A percentile compares a stretch with the other conserved stretches of the same genome.
These are phyloP conservation scores for Vararia minispora DNA, from an alignment of 768 basidiomycete species.

Conservation along the genomic window DNA sequence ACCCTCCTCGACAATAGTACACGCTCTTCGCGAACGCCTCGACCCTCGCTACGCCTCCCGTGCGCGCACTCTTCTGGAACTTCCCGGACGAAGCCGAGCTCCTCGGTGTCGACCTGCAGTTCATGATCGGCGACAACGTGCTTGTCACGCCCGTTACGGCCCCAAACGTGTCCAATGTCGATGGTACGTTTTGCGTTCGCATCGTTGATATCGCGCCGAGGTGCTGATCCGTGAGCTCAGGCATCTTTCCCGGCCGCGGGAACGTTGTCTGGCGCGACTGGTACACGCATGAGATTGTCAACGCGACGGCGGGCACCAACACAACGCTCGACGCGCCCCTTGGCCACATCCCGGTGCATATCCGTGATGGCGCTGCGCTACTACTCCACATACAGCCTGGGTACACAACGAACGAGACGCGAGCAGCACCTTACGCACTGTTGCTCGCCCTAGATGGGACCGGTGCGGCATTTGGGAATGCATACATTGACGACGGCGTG, in stretches of 20 bases:
- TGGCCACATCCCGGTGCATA: slow-evolving; percentile 64
- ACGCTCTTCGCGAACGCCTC: slow-evolving; percentile 66
- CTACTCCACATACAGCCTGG: slow-evolving; percentile 51
- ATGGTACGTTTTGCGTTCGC: slow-evolving; percentile 30
- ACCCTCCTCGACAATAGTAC: slow-evolving; percentile 37
- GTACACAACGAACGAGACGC: slow-evolving; percentile 61
- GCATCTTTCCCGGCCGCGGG: slow-evolving; percentile 54
- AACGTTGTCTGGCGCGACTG: slow-evolving; percentile 57
- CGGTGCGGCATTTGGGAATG: slow-evolving; percentile 44
- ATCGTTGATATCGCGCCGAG: background rate
- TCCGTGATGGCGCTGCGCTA: slow-evolving; percentile 58
- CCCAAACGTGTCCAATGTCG: slow-evolving; percentile 57
- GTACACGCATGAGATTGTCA: slow-evolving; percentile 52
- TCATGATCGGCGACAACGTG: slow-evolving; percentile 58
- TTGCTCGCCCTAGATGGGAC: slow-evolving; percentile 41
- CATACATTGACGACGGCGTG: slow-evolving; percentile 64
- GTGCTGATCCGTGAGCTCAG: slow-evolving; percentile 20
- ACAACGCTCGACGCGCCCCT: slow-evolving; percentile 56
- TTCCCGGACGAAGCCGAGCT: slow-evolving; percentile 62
- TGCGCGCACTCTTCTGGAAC: slow-evolving; percentile 70
- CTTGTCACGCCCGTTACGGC: slow-evolving; percentile 67
- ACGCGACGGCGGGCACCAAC: slow-evolving; percentile 28
- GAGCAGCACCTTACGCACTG: slow-evolving; percentile 47
- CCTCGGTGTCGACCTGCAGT: slow-evolving; percentile 54
- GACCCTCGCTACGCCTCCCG: slow-evolving; percentile 50